A percentile compares a stretch with the other conserved stretches of the same genome.
Conservation (phyloP, 257 asterid species). For the Solanum gracilifrons region DNA sequence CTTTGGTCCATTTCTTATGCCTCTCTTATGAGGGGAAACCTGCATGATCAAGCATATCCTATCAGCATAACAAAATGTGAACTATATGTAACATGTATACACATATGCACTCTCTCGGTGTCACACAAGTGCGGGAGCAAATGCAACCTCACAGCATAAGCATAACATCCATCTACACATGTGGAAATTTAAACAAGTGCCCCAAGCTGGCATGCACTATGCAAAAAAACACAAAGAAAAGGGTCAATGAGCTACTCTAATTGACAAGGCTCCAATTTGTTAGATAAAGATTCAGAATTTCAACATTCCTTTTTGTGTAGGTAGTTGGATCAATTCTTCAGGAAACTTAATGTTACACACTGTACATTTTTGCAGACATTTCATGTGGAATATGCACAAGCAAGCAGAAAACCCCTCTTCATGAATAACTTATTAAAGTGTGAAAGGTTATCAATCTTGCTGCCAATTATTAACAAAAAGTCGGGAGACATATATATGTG, state of each 20-base stretch:
- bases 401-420: background rate
- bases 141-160: background rate
- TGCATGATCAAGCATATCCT: constrained; percentile 24
- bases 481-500: background rate
- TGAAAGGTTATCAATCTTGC: background rate
- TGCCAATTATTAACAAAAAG: background rate
- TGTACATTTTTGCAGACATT: background rate
- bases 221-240: background rate
- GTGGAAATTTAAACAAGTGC: background rate
- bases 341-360: background rate
- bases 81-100: background rate
- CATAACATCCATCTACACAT: background rate
- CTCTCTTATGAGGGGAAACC: constrained; percentile 78
- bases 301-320: background rate
- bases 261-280: background rate
- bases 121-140: background rate
- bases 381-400: background rate
- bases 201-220: background rate
- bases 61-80: background rate
- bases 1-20: constrained; percentile 93
- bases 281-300: background rate
- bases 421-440: background rate
- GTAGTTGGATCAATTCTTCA: background rate
- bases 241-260: background rate
- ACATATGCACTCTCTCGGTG: background rate